Base-by-base conservation (phyloP, 371 early-diverging fungal genomes). In the Mucor indicus region DNA sequence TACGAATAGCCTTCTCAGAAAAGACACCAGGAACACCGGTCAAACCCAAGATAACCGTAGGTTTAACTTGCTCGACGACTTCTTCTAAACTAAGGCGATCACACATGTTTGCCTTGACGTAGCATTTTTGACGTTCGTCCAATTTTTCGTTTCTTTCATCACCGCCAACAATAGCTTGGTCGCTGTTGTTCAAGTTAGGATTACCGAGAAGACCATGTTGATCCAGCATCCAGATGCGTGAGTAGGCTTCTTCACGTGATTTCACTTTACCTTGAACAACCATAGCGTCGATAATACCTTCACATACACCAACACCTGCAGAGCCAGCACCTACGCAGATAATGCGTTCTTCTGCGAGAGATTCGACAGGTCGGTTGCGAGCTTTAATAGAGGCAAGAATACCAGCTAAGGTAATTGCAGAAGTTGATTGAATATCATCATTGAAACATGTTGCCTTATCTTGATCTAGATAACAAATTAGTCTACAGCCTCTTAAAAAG, bases 301-400 rank as follows among this genome's bases (percentile, higher is more conserved):
- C 83, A 51, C 83, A 81, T 2, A 84, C 81, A 63, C 85, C 85
- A 6, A 84, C 81, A 46, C 84, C 85, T 10, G 85, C 83, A 25
- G 79, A 76, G 3, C 85, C 85, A 15, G 85, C 83, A 20, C 85
- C 85, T 19, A 83, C 79, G 53, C 82, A 84, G 10, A 85, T 55
- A 30, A 84, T 79, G n/a, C 76, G 72, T 41, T 75, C 76, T 31
- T 71, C 42, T 5, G 53, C 39, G 11, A 75, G 41, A 12, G 60
- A 59, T 9, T 81, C 75, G 41, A 72, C 71, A 19, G 64, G 37
- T 13, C 35, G 35, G 0, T 74, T 62, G 47, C 81, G 73, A 10
- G 78, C 80, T 49, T 81, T 83, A 19, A 85, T 46, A 1, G 83
- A 65, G 22, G 79, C 77, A 21, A 84, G 62, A 27, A 84, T 69